Evolutionary conservation across 2,329 filamentous ascomycete species (phyloP), one percentile per base, ranked within the genome.

Genomic region (Fusarium dimerum): DNA sequence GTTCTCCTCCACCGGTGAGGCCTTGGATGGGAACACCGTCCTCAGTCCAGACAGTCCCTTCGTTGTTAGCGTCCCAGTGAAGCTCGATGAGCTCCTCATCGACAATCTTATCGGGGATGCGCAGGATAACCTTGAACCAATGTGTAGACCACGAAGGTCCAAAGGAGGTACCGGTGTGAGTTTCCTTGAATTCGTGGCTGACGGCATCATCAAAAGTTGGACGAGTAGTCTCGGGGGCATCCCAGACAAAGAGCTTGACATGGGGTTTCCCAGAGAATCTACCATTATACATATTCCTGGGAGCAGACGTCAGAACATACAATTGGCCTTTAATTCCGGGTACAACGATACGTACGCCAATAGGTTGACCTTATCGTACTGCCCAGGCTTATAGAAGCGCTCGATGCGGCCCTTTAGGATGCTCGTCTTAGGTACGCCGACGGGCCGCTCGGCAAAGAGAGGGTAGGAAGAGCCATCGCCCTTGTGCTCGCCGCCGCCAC

Each of bases 131-230:
- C 64, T 86, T 90, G 81, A 99, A 96, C 94, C 94, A 99, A 72
- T 97, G 94, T 9, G 94, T 99, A 2, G 92, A 89, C 94, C 94
- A 99, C 36, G 92, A 94, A 2, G 94, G 94, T 1, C 94, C 94
- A 63, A 97, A 97, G 7, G 79, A 84, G 52, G 88, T 81, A 53
- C 93, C 92, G 49, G 92, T 85, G 16, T 82, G 77, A 9, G 92
- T 89, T 45, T 86, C 81, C 47, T 81, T 82, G 76, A 93, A 99
- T 7, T 86, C 76, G 61, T 95, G 86, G 44, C 76, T 78, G n/a
- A 80, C 76, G 6, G 92, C 93, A 50, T 97, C 90, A 57, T 92
- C 76, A 75, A 99, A 99, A 4, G 87, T 86, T 2, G 94, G 94
- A 15, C 94, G 85, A 26, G 85, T 80, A 46, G 90, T 85, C 64